These are phyloP conservation scores for Carex parvula DNA, from an alignment of 176 grass and related monocot species.

Conservation along the genomic window DNA sequence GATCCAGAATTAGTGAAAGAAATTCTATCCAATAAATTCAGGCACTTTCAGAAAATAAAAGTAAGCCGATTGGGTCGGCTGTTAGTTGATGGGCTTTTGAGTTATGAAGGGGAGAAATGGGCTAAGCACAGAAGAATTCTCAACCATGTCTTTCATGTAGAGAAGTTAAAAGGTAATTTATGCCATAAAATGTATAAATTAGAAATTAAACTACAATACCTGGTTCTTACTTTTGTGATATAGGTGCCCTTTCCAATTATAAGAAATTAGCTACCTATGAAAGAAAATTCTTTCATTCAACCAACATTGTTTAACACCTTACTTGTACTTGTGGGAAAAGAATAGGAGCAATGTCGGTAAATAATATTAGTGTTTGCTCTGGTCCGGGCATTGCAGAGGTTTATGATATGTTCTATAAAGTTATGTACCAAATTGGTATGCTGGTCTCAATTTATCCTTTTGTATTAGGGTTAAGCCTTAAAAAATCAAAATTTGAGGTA, in stretches of 20 bases:
- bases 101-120: constrained; percentile 72
- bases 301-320: neutral
- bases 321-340: neutral
- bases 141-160: constrained; percentile 65
- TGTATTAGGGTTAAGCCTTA: too few species aligned
- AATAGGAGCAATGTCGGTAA: neutral
- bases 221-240: neutral
- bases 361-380: neutral
- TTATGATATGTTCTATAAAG: neutral
- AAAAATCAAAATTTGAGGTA: too few species aligned
- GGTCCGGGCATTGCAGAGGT: neutral
- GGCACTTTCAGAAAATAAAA: constrained; percentile 42
- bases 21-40: constrained; percentile 54
- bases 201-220: neutral
- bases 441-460: too few species aligned
- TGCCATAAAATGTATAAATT: neutral
- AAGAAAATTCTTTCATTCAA: neutral
- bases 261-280: too few species aligned
- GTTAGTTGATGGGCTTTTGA: constrained; percentile 39
- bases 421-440: too few species aligned
- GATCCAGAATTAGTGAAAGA: constrained; percentile 59
- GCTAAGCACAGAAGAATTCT: constrained; percentile 64
- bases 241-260: neutral
- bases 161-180: constrained; percentile 70
- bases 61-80: constrained; percentile 21